Conservation (phyloP, 345 rosid genomes). For the Cochlearia excelsa region DNA sequence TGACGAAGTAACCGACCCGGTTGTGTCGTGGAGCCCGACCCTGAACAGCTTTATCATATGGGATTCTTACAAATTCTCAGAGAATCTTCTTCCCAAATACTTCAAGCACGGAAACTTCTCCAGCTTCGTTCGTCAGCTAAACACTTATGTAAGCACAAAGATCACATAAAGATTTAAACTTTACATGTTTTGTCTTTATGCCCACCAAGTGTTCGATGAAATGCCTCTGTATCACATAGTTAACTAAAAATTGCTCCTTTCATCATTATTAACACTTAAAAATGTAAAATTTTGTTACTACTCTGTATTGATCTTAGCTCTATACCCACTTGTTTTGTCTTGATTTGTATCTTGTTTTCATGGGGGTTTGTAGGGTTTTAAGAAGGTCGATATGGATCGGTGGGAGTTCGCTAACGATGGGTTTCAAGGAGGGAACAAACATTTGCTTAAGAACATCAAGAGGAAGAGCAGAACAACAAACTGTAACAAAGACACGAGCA, state of each 20-base stretch:
- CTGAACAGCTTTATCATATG: slow-evolving; percentile 56
- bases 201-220: slow-evolving; percentile 3
- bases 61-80: slow-evolving; percentile 49
- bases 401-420: slow-evolving; percentile 89
- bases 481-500: slow-evolving; percentile 29
- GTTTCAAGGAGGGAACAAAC: slow-evolving; percentile 68
- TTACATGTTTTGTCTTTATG: not conserved
- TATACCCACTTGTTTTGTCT: not conserved
- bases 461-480: slow-evolving; percentile 57
- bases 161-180: not conserved
- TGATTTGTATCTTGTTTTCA: not conserved
- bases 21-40: slow-evolving; percentile 50
- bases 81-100: slow-evolving; percentile 51
- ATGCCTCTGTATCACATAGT: not conserved
- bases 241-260: not conserved
- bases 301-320: not conserved
- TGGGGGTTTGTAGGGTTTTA: slow-evolving; percentile 55
- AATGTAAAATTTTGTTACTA: not conserved
- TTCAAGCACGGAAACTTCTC: slow-evolving; percentile 75
- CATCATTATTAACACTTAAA: not conserved
- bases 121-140: slow-evolving; percentile 73
- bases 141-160: slow-evolving; percentile 52
- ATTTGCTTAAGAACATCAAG: slow-evolving; percentile 64
- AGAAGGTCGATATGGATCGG: slow-evolving; percentile 69
- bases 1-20: slow-evolving; percentile 46